Percentiles rank a stretch among this genome's conserved stretches.
Evolutionary conservation across 768 basidiomycete species (phyloP).

Genomic region (Hericium coralloides): DNA sequence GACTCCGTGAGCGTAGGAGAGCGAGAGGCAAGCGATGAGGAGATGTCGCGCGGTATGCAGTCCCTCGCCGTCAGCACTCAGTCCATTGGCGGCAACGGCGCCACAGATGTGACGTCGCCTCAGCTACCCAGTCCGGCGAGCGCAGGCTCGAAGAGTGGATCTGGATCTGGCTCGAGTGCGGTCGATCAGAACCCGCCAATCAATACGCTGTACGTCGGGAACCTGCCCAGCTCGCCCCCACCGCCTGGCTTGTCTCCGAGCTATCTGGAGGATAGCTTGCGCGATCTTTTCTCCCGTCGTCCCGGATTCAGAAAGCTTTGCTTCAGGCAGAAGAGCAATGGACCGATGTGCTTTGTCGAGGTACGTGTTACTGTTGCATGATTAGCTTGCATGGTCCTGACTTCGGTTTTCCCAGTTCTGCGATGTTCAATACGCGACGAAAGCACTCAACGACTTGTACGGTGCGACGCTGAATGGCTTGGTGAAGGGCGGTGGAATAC

Average conservation of each 20-base stretch:
- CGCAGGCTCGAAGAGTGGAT: conserved; percentile 22
- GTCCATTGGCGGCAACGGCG: conserved; percentile 6
- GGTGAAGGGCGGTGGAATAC: conserved; percentile 93
- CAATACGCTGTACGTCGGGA: conserved; percentile 99
- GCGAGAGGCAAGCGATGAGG: conserved; percentile 25
- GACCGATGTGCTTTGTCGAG: conserved; percentile 99
- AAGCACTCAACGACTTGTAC: conserved; percentile 83
- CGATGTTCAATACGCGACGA: conserved; percentile 75
- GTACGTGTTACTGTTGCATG: conserved; percentile 28
- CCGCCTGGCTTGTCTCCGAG: conserved; percentile 66
- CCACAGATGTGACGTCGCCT: conserved; percentile 53
- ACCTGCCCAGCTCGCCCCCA: conserved; percentile 75
- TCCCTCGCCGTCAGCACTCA: conserved; percentile 44
- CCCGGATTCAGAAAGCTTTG: conserved; percentile 87
- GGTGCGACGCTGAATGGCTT: conserved; percentile 86
- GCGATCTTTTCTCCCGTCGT: conserved; percentile 70
- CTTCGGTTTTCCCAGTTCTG: conserved; percentile 55
- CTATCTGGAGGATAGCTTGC: conserved; percentile 79
- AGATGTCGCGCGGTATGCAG: conserved; percentile 23
- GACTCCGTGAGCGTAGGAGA: conserved; percentile 18
- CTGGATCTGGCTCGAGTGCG: conserved; percentile 32
- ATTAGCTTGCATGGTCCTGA: background rate
- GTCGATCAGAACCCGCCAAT: conserved; percentile 39
- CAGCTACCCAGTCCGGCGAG: conserved; percentile 73
- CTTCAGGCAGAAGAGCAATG: conserved; percentile 93